Evolutionary conservation across 257 asterid genomes (phyloP).

Genomic region (Solanum corneliomulleri): DNA sequence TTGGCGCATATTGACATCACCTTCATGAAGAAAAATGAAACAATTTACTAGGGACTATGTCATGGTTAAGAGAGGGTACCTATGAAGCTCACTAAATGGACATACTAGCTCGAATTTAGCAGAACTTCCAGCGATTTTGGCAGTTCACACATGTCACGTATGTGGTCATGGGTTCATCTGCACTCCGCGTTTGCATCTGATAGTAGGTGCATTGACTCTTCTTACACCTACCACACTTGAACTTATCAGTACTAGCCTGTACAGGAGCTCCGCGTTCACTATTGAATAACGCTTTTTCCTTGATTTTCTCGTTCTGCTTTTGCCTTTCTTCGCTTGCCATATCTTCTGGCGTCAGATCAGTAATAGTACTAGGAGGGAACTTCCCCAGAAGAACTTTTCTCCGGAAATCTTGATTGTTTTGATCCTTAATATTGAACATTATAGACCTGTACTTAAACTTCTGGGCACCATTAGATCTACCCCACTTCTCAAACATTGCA

Average conservation of each 20-base stretch:
- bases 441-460: slow-evolving; percentile 33
- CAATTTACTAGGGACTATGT: background rate
- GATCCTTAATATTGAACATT: slow-evolving; percentile 39
- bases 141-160: slow-evolving; percentile 91
- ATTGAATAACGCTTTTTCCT: slow-evolving; percentile 70
- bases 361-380: slow-evolving; percentile 29
- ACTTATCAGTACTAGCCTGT: slow-evolving; percentile 68
- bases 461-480: slow-evolving; percentile 31
- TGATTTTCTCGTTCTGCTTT: slow-evolving; percentile 53
- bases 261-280: slow-evolving; percentile 60
- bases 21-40: background rate
- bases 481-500: slow-evolving; percentile 39
- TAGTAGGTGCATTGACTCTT: slow-evolving; percentile 72
- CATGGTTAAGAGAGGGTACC: background rate
- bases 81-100: background rate
- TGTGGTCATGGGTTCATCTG: slow-evolving; percentile 98
- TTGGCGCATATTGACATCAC: background rate
- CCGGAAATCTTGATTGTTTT: slow-evolving; percentile 49
- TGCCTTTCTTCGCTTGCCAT: slow-evolving; percentile 91
- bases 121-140: slow-evolving; percentile 74
- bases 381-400: slow-evolving; percentile 66
- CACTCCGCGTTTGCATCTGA: slow-evolving; percentile 95
- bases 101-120: background rate
- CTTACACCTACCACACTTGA: slow-evolving; percentile 77
- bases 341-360: slow-evolving; percentile 54